Percentiles rank a stretch among this genome's conserved stretches.
These are phyloP conservation scores for Bruguiera sexangula DNA, from an alignment of 345 rosid species.

Conservation along the genomic window DNA sequence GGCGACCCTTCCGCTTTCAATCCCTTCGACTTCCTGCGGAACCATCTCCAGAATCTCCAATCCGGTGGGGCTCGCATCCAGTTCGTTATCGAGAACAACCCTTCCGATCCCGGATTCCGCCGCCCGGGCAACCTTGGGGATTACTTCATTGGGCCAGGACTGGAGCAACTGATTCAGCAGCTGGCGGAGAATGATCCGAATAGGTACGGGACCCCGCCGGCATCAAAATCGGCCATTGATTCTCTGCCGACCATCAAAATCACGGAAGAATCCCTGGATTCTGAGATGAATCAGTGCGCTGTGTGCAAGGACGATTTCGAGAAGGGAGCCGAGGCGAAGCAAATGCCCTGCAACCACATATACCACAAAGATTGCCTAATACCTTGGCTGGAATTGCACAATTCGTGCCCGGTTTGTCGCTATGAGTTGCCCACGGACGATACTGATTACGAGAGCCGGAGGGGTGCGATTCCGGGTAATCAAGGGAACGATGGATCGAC, in stretches of 20 bases:
- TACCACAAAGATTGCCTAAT: slow-evolving; percentile 40
- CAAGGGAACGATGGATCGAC: slow-evolving; percentile 12
- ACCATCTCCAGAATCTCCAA: slow-evolving; percentile 31
- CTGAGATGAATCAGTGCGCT: slow-evolving; percentile 52
- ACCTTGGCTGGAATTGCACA: slow-evolving; percentile 50
- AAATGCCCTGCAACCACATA: slow-evolving; percentile 51
- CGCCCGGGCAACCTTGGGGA: slow-evolving; percentile 37
- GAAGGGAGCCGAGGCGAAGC: slow-evolving; percentile 38
- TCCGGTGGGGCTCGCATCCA: slow-evolving; percentile 44
- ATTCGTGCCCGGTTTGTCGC: slow-evolving; percentile 51
- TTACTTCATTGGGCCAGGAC: slow-evolving; percentile 44
- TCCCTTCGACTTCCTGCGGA: slow-evolving; percentile 35
- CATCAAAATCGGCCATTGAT: slow-evolving; percentile 39
- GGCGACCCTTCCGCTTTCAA: slow-evolving; percentile 21
- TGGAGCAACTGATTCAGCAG: slow-evolving; percentile 50
- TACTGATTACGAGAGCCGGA: slow-evolving; percentile 34
- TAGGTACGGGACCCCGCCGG: slow-evolving; percentile 45
- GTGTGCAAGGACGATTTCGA: slow-evolving; percentile 48
- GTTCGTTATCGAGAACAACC: slow-evolving; percentile 39
- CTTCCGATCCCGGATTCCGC: slow-evolving; percentile 28
- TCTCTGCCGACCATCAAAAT: slow-evolving; percentile 33
- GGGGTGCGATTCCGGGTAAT: slow-evolving; percentile 11
- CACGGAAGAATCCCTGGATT: slow-evolving; percentile 25
- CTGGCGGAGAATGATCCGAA: slow-evolving; percentile 51
- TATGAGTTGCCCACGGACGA: slow-evolving; percentile 54